Evolutionary conservation across 1,284 basidiomycete species (phyloP).

Genomic region (Megacollybia platyphylla): DNA sequence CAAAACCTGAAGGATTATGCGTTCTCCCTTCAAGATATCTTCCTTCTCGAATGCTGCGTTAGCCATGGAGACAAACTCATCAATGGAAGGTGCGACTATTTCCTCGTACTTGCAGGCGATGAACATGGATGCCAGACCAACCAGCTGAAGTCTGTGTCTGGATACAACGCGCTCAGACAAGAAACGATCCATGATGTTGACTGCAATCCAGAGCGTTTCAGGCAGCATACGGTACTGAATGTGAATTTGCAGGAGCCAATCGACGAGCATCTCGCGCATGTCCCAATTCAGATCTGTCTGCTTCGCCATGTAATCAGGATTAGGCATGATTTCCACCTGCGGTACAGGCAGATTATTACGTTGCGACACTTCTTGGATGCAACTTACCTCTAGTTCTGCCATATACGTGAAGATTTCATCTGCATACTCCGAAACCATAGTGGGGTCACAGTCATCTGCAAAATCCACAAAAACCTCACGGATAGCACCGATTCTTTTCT

Average conservation of each 20-base stretch:
- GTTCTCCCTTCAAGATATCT: slow-evolving; percentile 96
- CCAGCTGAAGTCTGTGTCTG: slow-evolving; percentile 91
- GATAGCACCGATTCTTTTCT: slow-evolving; percentile 52
- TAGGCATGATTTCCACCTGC: slow-evolving; percentile 83
- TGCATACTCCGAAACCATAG: slow-evolving; percentile 97
- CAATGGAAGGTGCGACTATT: slow-evolving; percentile 87
- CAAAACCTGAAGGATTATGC: slow-evolving; percentile 88
- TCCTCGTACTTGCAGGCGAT: slow-evolving; percentile 99
- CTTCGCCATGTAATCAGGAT: slow-evolving; percentile 87
- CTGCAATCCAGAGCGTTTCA: slow-evolving; percentile 96
- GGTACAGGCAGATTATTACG: slow-evolving; percentile 9
- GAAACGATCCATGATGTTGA: slow-evolving; percentile 98
- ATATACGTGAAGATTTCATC: slow-evolving; percentile 98
- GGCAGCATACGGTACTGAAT: slow-evolving; percentile 95
- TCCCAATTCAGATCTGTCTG: slow-evolving; percentile 94
- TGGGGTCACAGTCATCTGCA: slow-evolving; percentile 80
- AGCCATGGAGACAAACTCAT: slow-evolving; percentile 97
- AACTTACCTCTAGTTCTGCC: slow-evolving; percentile 75
- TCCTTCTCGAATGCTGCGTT: slow-evolving; percentile 89
- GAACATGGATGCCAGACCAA: slow-evolving; percentile 95
- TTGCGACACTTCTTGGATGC: neutral
- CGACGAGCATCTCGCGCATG: slow-evolving; percentile 92
- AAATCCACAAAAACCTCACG: slow-evolving; percentile 69
- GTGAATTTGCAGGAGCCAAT: slow-evolving; percentile 98
- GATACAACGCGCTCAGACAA: slow-evolving; percentile 87